Percentiles rank a stretch among this genome's conserved stretches.
phyloP scores from a whole-genome alignment of 1,139 yeast genomes.

The Suhomyces chickasaworum region DNA sequence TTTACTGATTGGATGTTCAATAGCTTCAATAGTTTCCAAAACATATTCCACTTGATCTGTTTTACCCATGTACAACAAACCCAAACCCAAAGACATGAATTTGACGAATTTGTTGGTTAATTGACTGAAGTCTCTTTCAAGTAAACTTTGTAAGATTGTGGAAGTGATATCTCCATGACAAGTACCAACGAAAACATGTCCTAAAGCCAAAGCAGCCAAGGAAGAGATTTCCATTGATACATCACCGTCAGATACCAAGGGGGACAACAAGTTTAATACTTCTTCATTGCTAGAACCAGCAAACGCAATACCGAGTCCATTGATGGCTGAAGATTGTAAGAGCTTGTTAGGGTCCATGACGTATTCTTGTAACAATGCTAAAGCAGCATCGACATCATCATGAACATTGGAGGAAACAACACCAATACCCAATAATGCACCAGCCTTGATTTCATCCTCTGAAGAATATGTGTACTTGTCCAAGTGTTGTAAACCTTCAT shows the following conservation, averaged over 20 bases:
- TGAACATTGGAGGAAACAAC: slow-evolving; percentile 92
- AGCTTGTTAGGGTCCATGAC: slow-evolving; percentile 53
- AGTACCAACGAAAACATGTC: slow-evolving; percentile 94
- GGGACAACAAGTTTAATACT: slow-evolving; percentile 72
- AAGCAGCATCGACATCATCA: slow-evolving; percentile 93
- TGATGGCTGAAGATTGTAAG: slow-evolving; percentile 77
- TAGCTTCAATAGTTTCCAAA: slow-evolving; percentile 89
- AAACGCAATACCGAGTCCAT: slow-evolving; percentile 92
- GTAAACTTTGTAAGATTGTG: slow-evolving; percentile 81
- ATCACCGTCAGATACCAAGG: slow-evolving; percentile 83
- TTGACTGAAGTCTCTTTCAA: slow-evolving; percentile 80
- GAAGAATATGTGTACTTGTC: slow-evolving; percentile 87
- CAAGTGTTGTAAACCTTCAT: slow-evolving; percentile 84
- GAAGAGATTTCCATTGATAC: slow-evolving; percentile 77
- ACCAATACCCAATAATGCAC: slow-evolving; percentile 96
- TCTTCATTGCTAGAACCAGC: slow-evolving; percentile 93
- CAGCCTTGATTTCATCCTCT: slow-evolving; percentile 90
- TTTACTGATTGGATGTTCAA: slow-evolving; percentile 91
- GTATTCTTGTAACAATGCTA: slow-evolving; percentile 81
- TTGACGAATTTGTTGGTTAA: slow-evolving; percentile 84
- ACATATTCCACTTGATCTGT: slow-evolving; percentile 95
- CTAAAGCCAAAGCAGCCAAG: slow-evolving; percentile 87
- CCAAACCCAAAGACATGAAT: slow-evolving; percentile 90
- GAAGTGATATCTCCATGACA: slow-evolving; percentile 94
- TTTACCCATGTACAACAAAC: slow-evolving; percentile 90